Evolutionary conservation across 495 filamentous ascomycete species (phyloP).

Genomic region (Aspergillus biplanus): DNA sequence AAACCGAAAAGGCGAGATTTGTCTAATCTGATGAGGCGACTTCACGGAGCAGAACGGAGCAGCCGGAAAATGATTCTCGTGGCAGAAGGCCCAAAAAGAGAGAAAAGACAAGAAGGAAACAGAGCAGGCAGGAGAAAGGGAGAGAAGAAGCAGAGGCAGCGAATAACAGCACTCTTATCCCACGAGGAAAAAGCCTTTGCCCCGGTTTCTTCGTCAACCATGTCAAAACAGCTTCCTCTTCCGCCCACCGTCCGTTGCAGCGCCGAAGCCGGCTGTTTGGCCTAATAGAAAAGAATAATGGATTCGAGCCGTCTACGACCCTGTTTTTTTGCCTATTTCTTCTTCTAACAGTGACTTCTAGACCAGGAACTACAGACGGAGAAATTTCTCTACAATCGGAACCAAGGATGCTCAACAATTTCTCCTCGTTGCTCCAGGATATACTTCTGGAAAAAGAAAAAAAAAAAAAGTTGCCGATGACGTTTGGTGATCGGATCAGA

Average conservation of each 20-base stretch:
- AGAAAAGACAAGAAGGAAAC: constrained; percentile 17
- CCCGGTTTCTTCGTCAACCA: constrained; percentile 24
- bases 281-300: constrained; percentile 24
- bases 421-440: no score
- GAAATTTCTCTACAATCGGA: no score
- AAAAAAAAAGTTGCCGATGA: constrained; percentile 3
- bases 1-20: constrained; percentile 6
- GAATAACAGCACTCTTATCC: constrained; percentile 25
- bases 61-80: constrained; percentile 24
- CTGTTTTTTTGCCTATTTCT: no score
- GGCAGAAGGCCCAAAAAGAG: constrained; percentile 21
- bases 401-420: no score
- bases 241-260: constrained; percentile 33
- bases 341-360: neutral
- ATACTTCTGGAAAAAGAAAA: neutral
- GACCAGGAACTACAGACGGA: neutral
- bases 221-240: constrained; percentile 26
- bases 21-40: constrained; percentile 1
- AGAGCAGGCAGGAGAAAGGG: constrained; percentile 19
- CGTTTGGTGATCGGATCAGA: constrained; percentile 16
- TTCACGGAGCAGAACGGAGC: constrained; percentile 37
- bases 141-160: constrained; percentile 11
- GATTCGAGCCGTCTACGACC: neutral
- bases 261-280: constrained; percentile 46
- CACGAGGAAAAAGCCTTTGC: constrained; percentile 41